Base-by-base conservation (phyloP, 1,139 yeast genomes). In the Pichiaceae sp. region DNA sequence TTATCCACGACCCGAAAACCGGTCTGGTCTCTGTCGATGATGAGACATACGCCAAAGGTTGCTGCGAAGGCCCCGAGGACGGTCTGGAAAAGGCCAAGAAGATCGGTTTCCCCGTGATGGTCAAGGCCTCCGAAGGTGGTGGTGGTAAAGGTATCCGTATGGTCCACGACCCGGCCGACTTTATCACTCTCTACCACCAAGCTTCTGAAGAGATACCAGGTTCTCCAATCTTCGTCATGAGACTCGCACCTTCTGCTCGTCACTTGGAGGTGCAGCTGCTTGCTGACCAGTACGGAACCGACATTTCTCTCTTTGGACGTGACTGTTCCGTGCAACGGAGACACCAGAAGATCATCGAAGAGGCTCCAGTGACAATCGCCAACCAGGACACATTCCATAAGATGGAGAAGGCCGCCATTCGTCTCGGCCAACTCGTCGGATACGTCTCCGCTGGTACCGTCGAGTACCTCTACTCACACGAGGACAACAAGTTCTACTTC, bases 371-470 rank as follows among this genome's bases (percentile, higher is more conserved):
- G 30, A 89, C 97, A 25, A 75, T 91, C 54, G 98, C 97, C 32
- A 80, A 77, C 45, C 78, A 75, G 42, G 85, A 79, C 3, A 87
- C 96, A 36, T 91, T 91, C 68, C 68, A 75, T 43, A 71, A 78
- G 48, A 91, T 93, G 98, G 98, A 91, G 64, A 75, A 77, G 52
- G 96, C 98, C 33, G 98, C 98, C 25, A 96, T 91, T 23, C 77
- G 98, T 66, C 75, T 91, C 51, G 98, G 98, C 62, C 77, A 81
- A 62, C 74, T 91, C 48, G 98, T 91, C 40, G 98, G 98, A 48
- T 91, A 91, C 56, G 98, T 91, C 29, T 85, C 96, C 45, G 97
- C 98, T 21, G 98, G 98, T 74, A 91, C 98, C 36, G 97, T 91
- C 37, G 98, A 91, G 65, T 91, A 91, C 64, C 73, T 91, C 53